Percentiles rank a stretch among this genome's conserved stretches.
These are phyloP conservation scores for Mycena belliarum DNA, from an alignment of 768 basidiomycete genomes.

Conservation along the genomic window DNA sequence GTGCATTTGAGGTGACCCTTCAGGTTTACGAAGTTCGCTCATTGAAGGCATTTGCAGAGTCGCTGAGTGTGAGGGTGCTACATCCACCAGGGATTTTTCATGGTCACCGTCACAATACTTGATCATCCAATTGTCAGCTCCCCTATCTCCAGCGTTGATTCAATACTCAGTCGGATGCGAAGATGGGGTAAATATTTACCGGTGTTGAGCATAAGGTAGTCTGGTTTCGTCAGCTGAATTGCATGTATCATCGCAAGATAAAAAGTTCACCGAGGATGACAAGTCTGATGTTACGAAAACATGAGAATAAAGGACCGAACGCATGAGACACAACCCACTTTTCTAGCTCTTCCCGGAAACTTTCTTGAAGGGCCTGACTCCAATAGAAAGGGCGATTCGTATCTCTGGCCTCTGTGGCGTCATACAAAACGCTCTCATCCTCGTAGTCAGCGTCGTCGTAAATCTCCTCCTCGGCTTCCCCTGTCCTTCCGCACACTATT, in stretches of 20 bases:
- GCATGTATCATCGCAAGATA: background rate
- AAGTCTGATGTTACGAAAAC: conserved; percentile 49
- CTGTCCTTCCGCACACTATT: conserved; percentile 84
- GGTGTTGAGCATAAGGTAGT: conserved; percentile 84
- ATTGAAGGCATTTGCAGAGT: conserved; percentile 70
- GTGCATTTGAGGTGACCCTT: conserved; percentile 41
- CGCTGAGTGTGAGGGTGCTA: conserved; percentile 72
- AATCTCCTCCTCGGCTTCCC: conserved; percentile 60
- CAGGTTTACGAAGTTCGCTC: conserved; percentile 63
- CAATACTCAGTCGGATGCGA: background rate
- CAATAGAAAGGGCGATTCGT: conserved; percentile 74
- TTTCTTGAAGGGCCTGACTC: conserved; percentile 75
- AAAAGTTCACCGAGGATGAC: conserved; percentile 70
- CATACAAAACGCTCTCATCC: conserved; percentile 69
- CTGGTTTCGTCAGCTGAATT: background rate
- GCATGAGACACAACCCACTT: conserved; percentile 53
- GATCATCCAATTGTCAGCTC: conserved; percentile 89
- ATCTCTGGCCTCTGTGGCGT: conserved; percentile 59
- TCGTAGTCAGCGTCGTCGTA: conserved; percentile 77
- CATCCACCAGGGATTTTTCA: conserved; percentile 75
- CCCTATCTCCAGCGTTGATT: background rate
- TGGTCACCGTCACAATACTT: conserved; percentile 84
- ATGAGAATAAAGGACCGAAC: background rate
- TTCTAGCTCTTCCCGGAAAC: conserved; percentile 86
- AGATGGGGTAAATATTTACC: conserved; percentile 29